Percentiles rank a stretch among this genome's conserved stretches.
These are phyloP conservation scores for Trichophyton benhamiae DNA, from an alignment of 2,329 filamentous ascomycete species.

Conservation along the genomic window DNA sequence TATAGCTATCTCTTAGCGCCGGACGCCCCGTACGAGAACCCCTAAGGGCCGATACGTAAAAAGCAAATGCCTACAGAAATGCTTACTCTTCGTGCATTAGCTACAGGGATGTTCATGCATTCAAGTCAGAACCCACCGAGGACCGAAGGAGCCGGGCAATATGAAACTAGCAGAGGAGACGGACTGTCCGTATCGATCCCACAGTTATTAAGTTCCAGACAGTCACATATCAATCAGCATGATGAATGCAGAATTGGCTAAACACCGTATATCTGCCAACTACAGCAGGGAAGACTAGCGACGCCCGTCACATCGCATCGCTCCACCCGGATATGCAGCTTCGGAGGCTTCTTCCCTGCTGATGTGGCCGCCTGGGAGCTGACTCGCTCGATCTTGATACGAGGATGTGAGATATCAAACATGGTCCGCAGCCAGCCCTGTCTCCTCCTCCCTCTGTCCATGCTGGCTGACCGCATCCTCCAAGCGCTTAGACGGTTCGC, in stretches of 20 bases:
- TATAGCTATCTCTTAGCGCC: neutral
- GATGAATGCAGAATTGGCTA: neutral
- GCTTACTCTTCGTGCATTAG: neutral
- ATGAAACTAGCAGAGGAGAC: neutral
- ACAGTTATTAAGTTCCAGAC: neutral
- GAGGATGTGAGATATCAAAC: neutral
- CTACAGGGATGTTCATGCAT: neutral
- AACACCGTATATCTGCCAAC: neutral
- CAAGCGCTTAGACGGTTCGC: neutral
- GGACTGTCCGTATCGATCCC: neutral
- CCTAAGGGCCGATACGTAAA: neutral
- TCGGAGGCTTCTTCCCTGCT: neutral
- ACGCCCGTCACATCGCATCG: constrained; percentile 2
- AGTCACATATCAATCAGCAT: neutral
- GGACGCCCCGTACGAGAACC: neutral
- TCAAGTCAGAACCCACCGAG: neutral
- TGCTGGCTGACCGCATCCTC: neutral
- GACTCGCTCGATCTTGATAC: neutral
- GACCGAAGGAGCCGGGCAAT: neutral
- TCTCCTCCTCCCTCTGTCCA: neutral
- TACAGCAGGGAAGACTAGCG: neutral
- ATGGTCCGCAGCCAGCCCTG: neutral
- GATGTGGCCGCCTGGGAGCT: neutral
- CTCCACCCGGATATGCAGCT: neutral
- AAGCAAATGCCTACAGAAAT: neutral